Evolutionary conservation across 495 filamentous ascomycete genomes (phyloP), one percentile per base, ranked within the genome.

Genomic region (Penicillium coffeae): DNA sequence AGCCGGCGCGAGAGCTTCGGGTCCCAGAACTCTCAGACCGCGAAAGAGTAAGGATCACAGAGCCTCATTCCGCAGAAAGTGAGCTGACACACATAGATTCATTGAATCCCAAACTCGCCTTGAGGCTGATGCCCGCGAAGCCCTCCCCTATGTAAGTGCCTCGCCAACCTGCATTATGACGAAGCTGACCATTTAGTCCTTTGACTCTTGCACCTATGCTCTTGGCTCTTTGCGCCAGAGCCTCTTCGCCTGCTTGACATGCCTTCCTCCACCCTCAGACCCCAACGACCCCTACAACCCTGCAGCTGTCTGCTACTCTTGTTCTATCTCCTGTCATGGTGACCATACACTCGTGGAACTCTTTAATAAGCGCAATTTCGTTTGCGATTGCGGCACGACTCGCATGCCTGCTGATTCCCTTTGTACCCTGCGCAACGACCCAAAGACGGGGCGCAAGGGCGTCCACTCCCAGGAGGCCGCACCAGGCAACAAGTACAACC

Each of bases 341-440:
- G 90, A 96, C 61, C 94, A 97, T 59, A 86, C 80, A 3, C 77
- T 99, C 18, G 94, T 96, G 21, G 94, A 99, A 69, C 87, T 99
- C 14, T 99, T 99, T 76, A 82, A 79, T 64, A 96, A 95, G 72
- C 83, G 94, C 51, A 84, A 95, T 64, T 95, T 97, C 61, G 88
- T 88, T 21, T 99, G 94, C 69, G 94, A 99, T 63, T 99, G 94
- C 60, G 94, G 94, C 10, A 96, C 91, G 0, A 87, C 86, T 22
- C 83, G 91, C 22, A 66, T 96, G 25, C 82, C 86, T 1, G 59
- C 77, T 0, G 76, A 80, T 0, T 80, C 77, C 9, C 84, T 84
- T 21, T 99, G 94, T 62, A 83, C 75, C 1, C 70, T 99, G 30
- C 85, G 91, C 42, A 76, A 86, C 54, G 85, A 94, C 47, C 74